Percentiles rank a stretch among this genome's conserved stretches.
Evolutionary conservation across 83 land plant species (phyloP).

Genomic region (Thuja plicata): DNA sequence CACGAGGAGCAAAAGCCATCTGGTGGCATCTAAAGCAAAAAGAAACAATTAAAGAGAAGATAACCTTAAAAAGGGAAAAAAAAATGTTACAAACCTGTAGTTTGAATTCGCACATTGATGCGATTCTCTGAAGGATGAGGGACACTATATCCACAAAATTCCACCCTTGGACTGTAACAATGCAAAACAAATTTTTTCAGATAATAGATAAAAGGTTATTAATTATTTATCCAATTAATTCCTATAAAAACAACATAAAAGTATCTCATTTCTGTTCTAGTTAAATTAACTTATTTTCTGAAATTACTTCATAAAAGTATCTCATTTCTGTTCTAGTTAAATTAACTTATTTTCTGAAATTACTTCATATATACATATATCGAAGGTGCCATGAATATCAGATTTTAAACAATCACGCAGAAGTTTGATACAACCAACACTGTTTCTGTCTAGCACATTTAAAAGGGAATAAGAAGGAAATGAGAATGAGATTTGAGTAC

Average conservation of each 20-base stretch:
- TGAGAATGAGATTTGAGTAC: not conserved
- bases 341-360: not conserved
- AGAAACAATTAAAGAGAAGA: not conserved
- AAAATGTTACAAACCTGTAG: constrained; percentile 62
- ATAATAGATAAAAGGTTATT: not conserved
- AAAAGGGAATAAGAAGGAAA: not conserved
- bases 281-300: not conserved
- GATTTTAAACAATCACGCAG: not conserved
- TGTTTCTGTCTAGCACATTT: not conserved
- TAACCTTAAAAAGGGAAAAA: not conserved
- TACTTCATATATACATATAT: not conserved
- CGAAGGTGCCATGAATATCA: not conserved
- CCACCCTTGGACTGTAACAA: constrained; percentile 76
- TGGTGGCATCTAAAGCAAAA: not conserved
- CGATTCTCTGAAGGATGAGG: constrained; percentile 95
- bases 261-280: not conserved
- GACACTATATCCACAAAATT: constrained; percentile 89
- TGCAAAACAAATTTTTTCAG: constrained; percentile 8
- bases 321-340: not conserved
- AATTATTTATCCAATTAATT: not conserved
- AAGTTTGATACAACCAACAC: not conserved
- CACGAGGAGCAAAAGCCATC: not conserved
- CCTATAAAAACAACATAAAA: not conserved
- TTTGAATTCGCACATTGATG: constrained; percentile 89
- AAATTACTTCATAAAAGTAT: not conserved